Percentiles rank a stretch among this genome's conserved stretches.
Conservation (phyloP, 2,329 filamentous ascomycete species). For the Trichoderma brevicompactum region DNA sequence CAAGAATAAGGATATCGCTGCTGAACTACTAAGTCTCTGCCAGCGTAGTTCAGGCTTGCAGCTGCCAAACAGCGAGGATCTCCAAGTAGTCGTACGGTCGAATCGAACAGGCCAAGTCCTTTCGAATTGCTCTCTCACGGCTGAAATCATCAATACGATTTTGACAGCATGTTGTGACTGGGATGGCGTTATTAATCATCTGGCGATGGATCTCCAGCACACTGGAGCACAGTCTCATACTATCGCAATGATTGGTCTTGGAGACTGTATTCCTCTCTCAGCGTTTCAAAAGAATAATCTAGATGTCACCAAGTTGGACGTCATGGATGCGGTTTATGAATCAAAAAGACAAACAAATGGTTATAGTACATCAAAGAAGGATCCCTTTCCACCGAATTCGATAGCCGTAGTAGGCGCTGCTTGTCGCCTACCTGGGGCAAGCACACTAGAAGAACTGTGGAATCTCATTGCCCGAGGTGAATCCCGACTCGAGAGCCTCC, state of each 20-base stretch:
- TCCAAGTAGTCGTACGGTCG: slow-evolving; percentile 29
- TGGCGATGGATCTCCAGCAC: slow-evolving; percentile 29
- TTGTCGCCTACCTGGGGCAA: slow-evolving; percentile 34
- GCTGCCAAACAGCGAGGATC: slow-evolving; percentile 15
- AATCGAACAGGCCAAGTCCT: slow-evolving; percentile 27
- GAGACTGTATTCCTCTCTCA: slow-evolving; percentile 23
- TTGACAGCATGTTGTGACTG: slow-evolving; percentile 31
- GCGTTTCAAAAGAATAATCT: slow-evolving; percentile 27
- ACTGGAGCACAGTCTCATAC: slow-evolving; percentile 27
- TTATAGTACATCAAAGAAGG: background rate
- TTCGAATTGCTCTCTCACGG: slow-evolving; percentile 21
- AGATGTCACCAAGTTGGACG: slow-evolving; percentile 30
- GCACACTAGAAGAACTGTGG: slow-evolving; percentile 34
- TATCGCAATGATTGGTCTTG: slow-evolving; percentile 31
- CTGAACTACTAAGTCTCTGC: slow-evolving; percentile 20
- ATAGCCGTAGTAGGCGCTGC: slow-evolving; percentile 36
- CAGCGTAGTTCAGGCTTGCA: slow-evolving; percentile 3
- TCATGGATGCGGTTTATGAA: slow-evolving; percentile 11
- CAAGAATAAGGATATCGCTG: slow-evolving; percentile 26
- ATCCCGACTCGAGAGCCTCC: slow-evolving; percentile 27
- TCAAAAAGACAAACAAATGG: background rate
- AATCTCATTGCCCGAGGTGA: slow-evolving; percentile 31
- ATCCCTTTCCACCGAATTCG: slow-evolving; percentile 27
- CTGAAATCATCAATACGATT: slow-evolving; percentile 31
- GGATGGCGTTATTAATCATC: slow-evolving; percentile 26